Evolutionary conservation across 2,329 filamentous ascomycete species (phyloP).

Genomic region (Elsinoe australis): DNA sequence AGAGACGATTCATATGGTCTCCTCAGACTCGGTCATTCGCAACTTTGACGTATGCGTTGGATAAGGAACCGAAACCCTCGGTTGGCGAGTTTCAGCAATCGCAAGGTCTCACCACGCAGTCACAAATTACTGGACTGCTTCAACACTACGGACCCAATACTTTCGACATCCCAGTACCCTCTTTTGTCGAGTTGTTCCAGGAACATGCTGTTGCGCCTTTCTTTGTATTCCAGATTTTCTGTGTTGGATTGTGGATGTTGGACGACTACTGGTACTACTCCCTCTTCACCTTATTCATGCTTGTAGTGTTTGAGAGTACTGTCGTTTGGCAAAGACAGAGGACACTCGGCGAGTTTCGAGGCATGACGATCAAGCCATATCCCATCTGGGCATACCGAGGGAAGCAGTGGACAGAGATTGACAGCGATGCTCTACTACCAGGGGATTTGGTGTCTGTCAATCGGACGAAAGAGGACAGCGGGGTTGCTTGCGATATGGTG

Average conservation of each 20-base stretch:
- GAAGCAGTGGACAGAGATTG: constrained; percentile 78
- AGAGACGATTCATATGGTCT: constrained; percentile 87
- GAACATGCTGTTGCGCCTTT: constrained; percentile 98
- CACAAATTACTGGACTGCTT: constrained; percentile 71
- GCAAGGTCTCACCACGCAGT: constrained; percentile 62
- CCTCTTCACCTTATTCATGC: constrained; percentile 96
- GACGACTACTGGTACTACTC: constrained; percentile 99
- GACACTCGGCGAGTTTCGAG: constrained; percentile 90
- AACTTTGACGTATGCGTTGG: constrained; percentile 75
- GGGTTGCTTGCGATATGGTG: constrained; percentile 95
- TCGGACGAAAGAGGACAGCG: constrained; percentile 92
- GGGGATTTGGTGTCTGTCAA: constrained; percentile 89
- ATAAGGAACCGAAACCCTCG: constrained; percentile 72
- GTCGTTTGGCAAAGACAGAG: constrained; percentile 98
- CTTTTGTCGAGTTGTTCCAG: constrained; percentile 91
- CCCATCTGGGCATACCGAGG: constrained; percentile 84
- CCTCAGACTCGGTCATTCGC: constrained; percentile 65
- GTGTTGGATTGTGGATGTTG: constrained; percentile 94
- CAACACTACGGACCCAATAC: constrained; percentile 94
- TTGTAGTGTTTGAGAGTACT: constrained; percentile 94
- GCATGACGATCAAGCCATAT: constrained; percentile 99
- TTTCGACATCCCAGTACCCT: constrained; percentile 95
- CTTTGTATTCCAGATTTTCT: constrained; percentile 99
- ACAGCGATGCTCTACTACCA: constrained; percentile 85
- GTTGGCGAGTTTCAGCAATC: constrained; percentile 73